Evolutionary conservation across 1,139 yeast species (phyloP), one percentile per base, ranked within the genome.

Genomic region (Saccharomyces hybrid): DNA sequence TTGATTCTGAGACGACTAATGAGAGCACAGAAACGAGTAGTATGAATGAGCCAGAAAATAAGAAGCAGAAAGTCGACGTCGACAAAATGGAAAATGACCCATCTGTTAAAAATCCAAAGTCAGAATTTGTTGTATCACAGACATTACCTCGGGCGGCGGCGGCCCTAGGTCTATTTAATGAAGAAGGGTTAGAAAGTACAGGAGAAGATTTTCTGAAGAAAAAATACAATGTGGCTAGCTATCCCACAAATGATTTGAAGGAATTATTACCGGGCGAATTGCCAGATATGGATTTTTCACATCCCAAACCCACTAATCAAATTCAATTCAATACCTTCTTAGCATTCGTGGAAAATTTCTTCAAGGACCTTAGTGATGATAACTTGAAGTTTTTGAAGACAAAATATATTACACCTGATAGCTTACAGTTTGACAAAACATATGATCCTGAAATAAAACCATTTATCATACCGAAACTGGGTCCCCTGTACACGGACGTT

Each of bases 281-380:
- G 27, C 99, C 99, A 7, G 83, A 87, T 68, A 80, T 79, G 54
- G 99, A 93, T 69, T 90, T 88, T 64, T 86, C 97, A 8, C 82
- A 84, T 59, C 83, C 83, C 23, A 91, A 91, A 64, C 97, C 97
- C 5, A 74, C 89, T 2, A 91, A 88, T 69, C 99, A 93, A 72
- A 95, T 93, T 23, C 97, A 90, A 65, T 90, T 88, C 69, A 78
- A 89, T 16, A 91, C 99, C 0, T 95, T 88, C 69, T 86, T 88
- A 59, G 74, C 93, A 0, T 89, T 86, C 61, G 78, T 90, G 50
- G 99, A 93, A 67, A 88, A 93, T 38, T 93, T 81, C 67, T 91
- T 86, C 72, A 77, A 96, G 56, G 80, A 81, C 5, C 88, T 81
- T 62, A 75, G 79, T 27, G 96, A 86, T 59, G 97, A 90, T 42